phyloP scores from a whole-genome alignment of 108 stramenopile species.

The Fragilariopsis cylindrus region DNA sequence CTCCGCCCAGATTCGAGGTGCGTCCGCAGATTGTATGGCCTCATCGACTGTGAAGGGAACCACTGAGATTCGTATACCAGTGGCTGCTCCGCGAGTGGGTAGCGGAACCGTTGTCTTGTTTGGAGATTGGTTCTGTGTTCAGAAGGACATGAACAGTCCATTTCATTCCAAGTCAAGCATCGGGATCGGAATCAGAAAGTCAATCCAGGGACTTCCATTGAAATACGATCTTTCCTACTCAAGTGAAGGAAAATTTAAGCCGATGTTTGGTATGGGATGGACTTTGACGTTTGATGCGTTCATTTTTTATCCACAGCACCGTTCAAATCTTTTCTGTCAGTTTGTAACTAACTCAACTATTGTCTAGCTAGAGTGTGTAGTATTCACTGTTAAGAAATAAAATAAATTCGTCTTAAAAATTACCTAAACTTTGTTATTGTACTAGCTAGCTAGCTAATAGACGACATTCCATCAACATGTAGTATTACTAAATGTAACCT shows the following conservation, averaged over 20 bases:
- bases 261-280: conserved; percentile 68
- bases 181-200: conserved; percentile 77
- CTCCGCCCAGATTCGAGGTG: conserved; percentile 68
- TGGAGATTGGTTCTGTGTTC: conserved; percentile 72
- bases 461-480: no score
- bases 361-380: no score
- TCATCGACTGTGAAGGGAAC: conserved; percentile 65
- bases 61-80: conserved; percentile 70
- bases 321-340: conserved; percentile 1
- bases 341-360: no score
- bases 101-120: conserved; percentile 60
- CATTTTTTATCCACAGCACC: background rate
- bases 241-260: conserved; percentile 62
- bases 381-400: no score
- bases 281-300: conserved; percentile 49
- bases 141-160: conserved; percentile 25
- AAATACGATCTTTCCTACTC: conserved; percentile 67
- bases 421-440: no score
- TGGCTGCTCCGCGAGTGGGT: conserved; percentile 31
- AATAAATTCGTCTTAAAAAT: no score
- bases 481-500: no score
- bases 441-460: no score
- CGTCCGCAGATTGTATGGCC: conserved; percentile 36
- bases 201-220: conserved; percentile 78
- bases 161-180: conserved; percentile 53